A percentile compares a stretch with the other conserved stretches of the same genome.
Evolutionary conservation across 192 early-diverging fungal species (phyloP).

Genomic region (Coemansia sp.): DNA sequence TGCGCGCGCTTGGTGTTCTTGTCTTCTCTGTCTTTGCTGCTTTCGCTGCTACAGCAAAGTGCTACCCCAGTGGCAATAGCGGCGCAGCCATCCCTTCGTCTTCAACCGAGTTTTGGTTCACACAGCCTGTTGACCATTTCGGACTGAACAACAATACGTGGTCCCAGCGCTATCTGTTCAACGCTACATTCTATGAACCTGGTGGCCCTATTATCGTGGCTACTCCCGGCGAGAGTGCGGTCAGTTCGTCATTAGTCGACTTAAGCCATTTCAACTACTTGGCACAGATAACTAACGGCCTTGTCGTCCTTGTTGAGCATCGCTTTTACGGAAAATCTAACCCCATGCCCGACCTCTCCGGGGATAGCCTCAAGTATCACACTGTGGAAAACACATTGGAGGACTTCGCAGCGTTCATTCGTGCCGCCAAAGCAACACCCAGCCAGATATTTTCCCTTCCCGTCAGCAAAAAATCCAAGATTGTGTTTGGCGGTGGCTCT

Average conservation of each 20-base stretch:
- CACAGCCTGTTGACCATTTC: constrained; percentile 40
- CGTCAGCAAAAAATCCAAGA: constrained; percentile 22
- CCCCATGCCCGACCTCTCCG: constrained; percentile 50
- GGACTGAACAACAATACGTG: constrained; percentile 27
- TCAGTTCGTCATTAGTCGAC: constrained; percentile 18
- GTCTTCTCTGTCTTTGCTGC: constrained; percentile 6
- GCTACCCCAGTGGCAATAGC: not conserved
- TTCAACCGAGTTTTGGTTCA: constrained; percentile 29
- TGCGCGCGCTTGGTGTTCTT: not conserved
- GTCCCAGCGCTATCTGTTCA: constrained; percentile 34
- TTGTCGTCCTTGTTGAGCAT: constrained; percentile 62
- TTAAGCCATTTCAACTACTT: constrained; percentile 35
- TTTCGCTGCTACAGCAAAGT: constrained; percentile 15
- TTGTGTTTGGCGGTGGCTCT: constrained; percentile 64
- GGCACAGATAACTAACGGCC: constrained; percentile 56
- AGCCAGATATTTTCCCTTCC: constrained; percentile 18
- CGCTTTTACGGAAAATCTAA: constrained; percentile 62
- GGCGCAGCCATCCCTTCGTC: constrained; percentile 15
- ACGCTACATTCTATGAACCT: constrained; percentile 41
- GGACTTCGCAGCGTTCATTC: constrained; percentile 38
- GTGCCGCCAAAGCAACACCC: constrained; percentile 18
- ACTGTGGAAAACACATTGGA: constrained; percentile 35
- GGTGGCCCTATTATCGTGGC: constrained; percentile 39
- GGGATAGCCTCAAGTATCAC: constrained; percentile 35
- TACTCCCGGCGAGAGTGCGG: constrained; percentile 29